Evolutionary conservation across 1,284 basidiomycete species (phyloP).

Genomic region (Irpex sp.): DNA sequence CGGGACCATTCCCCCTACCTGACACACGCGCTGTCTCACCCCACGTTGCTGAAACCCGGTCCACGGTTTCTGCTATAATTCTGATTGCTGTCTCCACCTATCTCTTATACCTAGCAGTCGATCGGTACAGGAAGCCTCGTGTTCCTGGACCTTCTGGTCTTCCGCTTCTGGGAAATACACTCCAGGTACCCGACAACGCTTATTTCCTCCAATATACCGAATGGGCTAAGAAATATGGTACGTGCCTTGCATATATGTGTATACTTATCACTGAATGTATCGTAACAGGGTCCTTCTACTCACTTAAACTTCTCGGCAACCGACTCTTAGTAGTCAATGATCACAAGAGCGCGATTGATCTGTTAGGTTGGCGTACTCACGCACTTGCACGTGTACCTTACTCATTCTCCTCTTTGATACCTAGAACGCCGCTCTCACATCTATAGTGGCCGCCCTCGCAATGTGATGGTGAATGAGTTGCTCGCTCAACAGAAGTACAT

Average conservation of each 20-base stretch:
- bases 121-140: background rate
- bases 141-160: constrained; percentile 58
- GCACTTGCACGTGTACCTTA: background rate
- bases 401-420: background rate
- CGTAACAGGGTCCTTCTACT: constrained; percentile 49
- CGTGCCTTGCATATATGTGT: background rate
- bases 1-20: too few relatives aligned
- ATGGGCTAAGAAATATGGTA: constrained; percentile 18
- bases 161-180: constrained; percentile 53
- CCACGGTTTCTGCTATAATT: background rate
- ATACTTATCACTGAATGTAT: background rate
- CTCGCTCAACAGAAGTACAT: background rate
- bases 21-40: too few relatives aligned
- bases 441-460: constrained; percentile 59
- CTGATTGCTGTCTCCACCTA: background rate
- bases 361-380: constrained; percentile 45
- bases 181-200: constrained; percentile 48
- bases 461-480: constrained; percentile 53
- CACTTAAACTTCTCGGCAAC: constrained; percentile 54
- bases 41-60: too few relatives aligned
- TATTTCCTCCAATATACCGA: constrained; percentile 20
- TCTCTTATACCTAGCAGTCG: background rate
- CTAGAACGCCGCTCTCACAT: constrained; percentile 40
- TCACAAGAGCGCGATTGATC: constrained; percentile 45
- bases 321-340: constrained; percentile 56